A percentile compares a stretch with the other conserved stretches of the same genome.
These are phyloP conservation scores for Amyloporia xantha DNA, from an alignment of 768 basidiomycete species.

Conservation along the genomic window DNA sequence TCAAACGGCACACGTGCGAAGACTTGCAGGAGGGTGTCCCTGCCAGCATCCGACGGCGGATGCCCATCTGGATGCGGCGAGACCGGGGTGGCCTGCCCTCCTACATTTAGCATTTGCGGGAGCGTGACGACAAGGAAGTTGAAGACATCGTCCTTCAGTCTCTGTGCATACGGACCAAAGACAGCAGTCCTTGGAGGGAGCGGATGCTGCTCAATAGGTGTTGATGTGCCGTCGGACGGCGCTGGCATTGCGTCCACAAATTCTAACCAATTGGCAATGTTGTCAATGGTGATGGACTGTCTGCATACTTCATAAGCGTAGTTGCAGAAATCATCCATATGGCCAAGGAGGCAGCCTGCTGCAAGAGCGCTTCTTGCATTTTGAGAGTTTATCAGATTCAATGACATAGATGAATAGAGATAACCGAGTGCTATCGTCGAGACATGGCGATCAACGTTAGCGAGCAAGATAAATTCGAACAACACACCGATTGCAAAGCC, in stretches of 20 bases:
- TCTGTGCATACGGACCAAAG: slow-evolving; percentile 73
- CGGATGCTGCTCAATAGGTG: slow-evolving; percentile 29
- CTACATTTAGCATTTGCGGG: slow-evolving; percentile 55
- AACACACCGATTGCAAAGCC: slow-evolving; percentile 68
- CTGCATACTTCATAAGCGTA: slow-evolving; percentile 75
- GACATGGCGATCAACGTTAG: neutral
- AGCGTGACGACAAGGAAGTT: slow-evolving; percentile 72
- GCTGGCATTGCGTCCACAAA: slow-evolving; percentile 59
- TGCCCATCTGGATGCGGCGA: slow-evolving; percentile 30
- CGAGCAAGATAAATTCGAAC: neutral
- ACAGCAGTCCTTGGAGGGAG: slow-evolving; percentile 46
- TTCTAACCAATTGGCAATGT: slow-evolving; percentile 69
- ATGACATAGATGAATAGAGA: slow-evolving; percentile 68
- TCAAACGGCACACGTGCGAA: slow-evolving; percentile 83
- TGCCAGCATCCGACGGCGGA: slow-evolving; percentile 35
- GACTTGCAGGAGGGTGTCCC: slow-evolving; percentile 66
- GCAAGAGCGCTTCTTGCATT: slow-evolving; percentile 85
- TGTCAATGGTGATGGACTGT: slow-evolving; percentile 69
- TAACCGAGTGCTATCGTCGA: slow-evolving; percentile 59
- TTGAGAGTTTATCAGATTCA: slow-evolving; percentile 60
- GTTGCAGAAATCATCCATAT: slow-evolving; percentile 79
- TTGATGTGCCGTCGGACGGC: slow-evolving; percentile 41
- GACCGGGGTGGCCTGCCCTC: slow-evolving; percentile 22
- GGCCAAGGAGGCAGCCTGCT: slow-evolving; percentile 77
- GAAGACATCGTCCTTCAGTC: slow-evolving; percentile 70